Base-by-base conservation (phyloP, 306 rosid species). In the Myrica gale region DNA sequence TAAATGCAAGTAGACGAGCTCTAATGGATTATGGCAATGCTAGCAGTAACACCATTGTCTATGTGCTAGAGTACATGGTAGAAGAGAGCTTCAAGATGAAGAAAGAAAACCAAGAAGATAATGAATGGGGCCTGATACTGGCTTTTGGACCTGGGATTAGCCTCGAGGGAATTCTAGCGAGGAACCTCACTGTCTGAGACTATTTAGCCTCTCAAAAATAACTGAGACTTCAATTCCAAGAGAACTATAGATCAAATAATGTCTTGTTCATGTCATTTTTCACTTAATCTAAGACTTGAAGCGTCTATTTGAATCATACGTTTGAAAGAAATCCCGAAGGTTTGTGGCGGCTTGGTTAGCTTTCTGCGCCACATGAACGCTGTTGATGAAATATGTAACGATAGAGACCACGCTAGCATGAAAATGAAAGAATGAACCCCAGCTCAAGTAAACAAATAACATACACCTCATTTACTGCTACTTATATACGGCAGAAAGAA, bases 61-160 rank as follows among this genome's bases (percentile, higher is more conserved):
- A 92, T 81, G 99, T 90, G 77, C 81, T 92, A 39, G 97, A 95
- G 83, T 90, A 90, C 79, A 92, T 92, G 93, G 53, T 92, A 11
- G 97, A 92, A 72, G 93, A 95, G 73, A 74, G 81, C 52, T 82
- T 76, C 50, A 89, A 84, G 83, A 82, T 48, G 42, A 90, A 77
- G 76, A 76, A 78, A 79, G 85, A 50, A 58, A 89, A 74, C 2
- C 68, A 78, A 54, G 92, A 39, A 74, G 81, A 62, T 54, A 74
- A 47, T 70, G 93, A 88, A 73, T 90, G 97, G 97, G 97, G 98
- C 19, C 76, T 95, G 80, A 90, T 95, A 6, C 87, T 92, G 84
- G 97, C 96, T 17, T 95, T 95, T 82, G 99, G 97, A 85, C 97
- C 97, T 16, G 97, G 99, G 51, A 83, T 93, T 53, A 88, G 97